Base-by-base conservation (phyloP, 495 filamentous ascomycete genomes). In the Hypoxylon intermedium region DNA sequence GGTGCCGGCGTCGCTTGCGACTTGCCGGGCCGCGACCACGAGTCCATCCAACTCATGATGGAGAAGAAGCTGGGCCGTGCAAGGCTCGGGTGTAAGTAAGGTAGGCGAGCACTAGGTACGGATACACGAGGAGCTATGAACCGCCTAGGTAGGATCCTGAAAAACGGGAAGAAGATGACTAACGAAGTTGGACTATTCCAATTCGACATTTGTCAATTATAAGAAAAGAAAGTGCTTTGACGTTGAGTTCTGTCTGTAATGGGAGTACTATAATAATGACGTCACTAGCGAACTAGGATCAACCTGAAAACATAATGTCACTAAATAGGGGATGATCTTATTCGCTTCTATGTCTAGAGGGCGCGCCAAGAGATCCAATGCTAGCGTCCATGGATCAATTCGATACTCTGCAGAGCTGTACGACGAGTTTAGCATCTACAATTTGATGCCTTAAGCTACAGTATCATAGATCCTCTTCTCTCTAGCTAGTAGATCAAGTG, bases 41-140 rank as follows among this genome's bases (percentile, higher is more conserved):
- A 75, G 44, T 73, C 74, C 69, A 73, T 75, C 71, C 73, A 72
- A 36, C 47, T 67, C 74, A 75, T 77, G 20, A 16, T 18, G 23
- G 41, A 60, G 51, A 33, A 38, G 12, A 24, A 15, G 19, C 33
- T 47, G n/a, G 11, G 34, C 12, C 34, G 1, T n/a, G 12, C 15
- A 6, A 6, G 2, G 34, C 13, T 6, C n/a, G n/a, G n/a, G n/a
- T 37, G 15, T 37, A 13, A 33, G n/a, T 33, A 12, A n/a, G 34
- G n/a, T 37, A 37, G 34, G 34, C 2, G 15, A 15, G n/a, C 15
- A 37, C 34, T 12, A 26, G 24, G 24, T 37, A 15, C 13, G n/a
- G n/a, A 37, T 26, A 4, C 4, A 26, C 24, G n/a, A 6, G 11
- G 5, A 37, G 12, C 6, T 37, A 37, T 2, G 6, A 11, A n/a